Evolutionary conservation across 2,329 filamentous ascomycete species (phyloP), one percentile per base, ranked within the genome.

Genomic region (Trichocomaceae sp.): DNA sequence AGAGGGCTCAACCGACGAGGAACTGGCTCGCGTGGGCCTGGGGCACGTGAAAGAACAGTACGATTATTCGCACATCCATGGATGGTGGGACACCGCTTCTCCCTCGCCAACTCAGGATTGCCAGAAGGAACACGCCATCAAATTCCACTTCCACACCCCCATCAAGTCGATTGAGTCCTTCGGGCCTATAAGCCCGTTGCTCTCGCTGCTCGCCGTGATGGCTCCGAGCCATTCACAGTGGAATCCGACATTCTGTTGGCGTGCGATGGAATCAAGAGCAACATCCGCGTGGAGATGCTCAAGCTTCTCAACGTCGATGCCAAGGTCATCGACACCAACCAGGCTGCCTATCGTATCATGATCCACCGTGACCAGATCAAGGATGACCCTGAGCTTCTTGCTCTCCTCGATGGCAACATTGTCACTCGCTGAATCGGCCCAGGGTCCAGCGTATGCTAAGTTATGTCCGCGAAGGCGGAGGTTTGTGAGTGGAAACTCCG

Each of bases 81-180:
- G n/a, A 90, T 88, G 80, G 86, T 88, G 4, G 88, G 87, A 7
- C 88, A 93, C 67, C 83, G 88, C 19, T 79, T 85, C 0, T 87
- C 84, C 8, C 78, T 92, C 3, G 86, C 88, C 5, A 80, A 80
- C 35, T 80, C 77, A 86, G 47, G 87, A 81, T n/a, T 91, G 87
- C 71, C 75, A 82, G 63, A 74, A 75, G 47, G 78, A 87, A 63
- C 68, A 78, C 17, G 75, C 75, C 35, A 84, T 92, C 66, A 83
- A 69, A 6, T 90, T 92, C 72, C 79, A 85, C 71, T 86, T 91
- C 65, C 77, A 79, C 29, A 81, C 77, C 9, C 72, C 76, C 3
- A 75, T 85, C 6, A 74, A 78, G 20, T 71, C 77, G 12, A 72
- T 90, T 22, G 73, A 79, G 44, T 79, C 79, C 0, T 88, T 83